A percentile compares a stretch with the other conserved stretches of the same genome.
Evolutionary conservation across 306 rosid species (phyloP).

Genomic region (Geum urbanum): DNA sequence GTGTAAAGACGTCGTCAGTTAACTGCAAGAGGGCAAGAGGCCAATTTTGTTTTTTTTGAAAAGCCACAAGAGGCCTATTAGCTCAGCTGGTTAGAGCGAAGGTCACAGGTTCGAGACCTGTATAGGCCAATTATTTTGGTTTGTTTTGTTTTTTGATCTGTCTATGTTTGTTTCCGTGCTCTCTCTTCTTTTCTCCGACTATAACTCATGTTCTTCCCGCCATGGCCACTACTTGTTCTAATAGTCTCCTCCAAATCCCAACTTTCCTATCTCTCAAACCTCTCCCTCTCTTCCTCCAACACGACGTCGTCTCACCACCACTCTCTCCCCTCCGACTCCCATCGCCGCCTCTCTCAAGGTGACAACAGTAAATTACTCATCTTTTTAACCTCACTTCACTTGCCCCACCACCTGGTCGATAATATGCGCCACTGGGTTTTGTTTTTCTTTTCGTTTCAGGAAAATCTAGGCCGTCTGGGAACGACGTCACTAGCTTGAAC

Average conservation of each 20-base stretch:
- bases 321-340: constrained; percentile 2
- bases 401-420: constrained; percentile 32
- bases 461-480: constrained; percentile 45
- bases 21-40: no score
- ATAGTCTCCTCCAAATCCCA: constrained; percentile 31
- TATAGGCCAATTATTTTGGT: not conserved
- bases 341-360: constrained; percentile 50
- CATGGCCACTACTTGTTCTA: constrained; percentile 36
- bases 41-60: no score
- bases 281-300: constrained; percentile 25
- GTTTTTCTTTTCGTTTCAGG: constrained; percentile 37
- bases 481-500: constrained; percentile 64
- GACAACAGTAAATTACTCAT: not conserved
- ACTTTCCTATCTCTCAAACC: constrained; percentile 29
- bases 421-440: constrained; percentile 12
- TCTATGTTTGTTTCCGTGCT: not conserved
- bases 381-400: not conserved
- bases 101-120: constrained; percentile 12
- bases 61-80: not conserved
- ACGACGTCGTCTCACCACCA: constrained; percentile 32
- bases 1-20: no score
- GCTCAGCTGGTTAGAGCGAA: constrained; percentile 13
- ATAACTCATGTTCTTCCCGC: not conserved
- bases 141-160: not conserved
- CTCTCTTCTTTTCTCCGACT: no score